phyloP scores from a whole-genome alignment of 441 rosid species.

The California macrophylla region DNA sequence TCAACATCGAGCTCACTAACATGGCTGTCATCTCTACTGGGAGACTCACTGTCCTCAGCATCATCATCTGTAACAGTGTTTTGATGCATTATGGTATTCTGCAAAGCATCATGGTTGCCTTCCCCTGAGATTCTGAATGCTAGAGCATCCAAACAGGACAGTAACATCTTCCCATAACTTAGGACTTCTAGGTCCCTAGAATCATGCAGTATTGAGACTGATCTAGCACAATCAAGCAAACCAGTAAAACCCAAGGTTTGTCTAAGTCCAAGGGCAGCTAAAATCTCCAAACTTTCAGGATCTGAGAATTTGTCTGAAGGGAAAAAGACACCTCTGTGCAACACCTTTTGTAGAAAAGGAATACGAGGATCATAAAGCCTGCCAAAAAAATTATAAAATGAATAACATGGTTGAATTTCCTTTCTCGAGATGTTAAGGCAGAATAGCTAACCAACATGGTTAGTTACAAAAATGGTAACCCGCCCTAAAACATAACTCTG shows the following conservation, averaged over 20 bases:
- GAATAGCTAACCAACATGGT: not conserved
- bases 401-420: slow-evolving; percentile 8
- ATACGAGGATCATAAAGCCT: slow-evolving; percentile 97
- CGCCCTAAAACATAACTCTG: not conserved
- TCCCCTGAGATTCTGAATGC: slow-evolving; percentile 49
- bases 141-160: slow-evolving; percentile 50
- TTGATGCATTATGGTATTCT: slow-evolving; percentile 21
- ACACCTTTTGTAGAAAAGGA: slow-evolving; percentile 57
- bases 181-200: slow-evolving; percentile 47
- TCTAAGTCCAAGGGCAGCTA: slow-evolving; percentile 72
- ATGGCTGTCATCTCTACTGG: slow-evolving; percentile 26
- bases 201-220: slow-evolving; percentile 58
- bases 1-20: slow-evolving; percentile 30
- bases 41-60: slow-evolving; percentile 23
- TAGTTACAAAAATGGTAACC: not conserved
- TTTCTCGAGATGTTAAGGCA: not conserved
- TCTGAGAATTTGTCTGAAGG: slow-evolving; percentile 72
- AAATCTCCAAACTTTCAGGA: slow-evolving; percentile 63
- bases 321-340: slow-evolving; percentile 66
- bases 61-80: slow-evolving; percentile 22
- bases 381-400: slow-evolving; percentile 27
- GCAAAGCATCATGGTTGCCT: slow-evolving; percentile 30
- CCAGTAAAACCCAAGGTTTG: slow-evolving; percentile 53
- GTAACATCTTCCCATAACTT: slow-evolving; percentile 50
- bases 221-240: slow-evolving; percentile 83